phyloP scores from a whole-genome alignment of 2,329 filamentous ascomycete species.

The Cercospora canescens region DNA sequence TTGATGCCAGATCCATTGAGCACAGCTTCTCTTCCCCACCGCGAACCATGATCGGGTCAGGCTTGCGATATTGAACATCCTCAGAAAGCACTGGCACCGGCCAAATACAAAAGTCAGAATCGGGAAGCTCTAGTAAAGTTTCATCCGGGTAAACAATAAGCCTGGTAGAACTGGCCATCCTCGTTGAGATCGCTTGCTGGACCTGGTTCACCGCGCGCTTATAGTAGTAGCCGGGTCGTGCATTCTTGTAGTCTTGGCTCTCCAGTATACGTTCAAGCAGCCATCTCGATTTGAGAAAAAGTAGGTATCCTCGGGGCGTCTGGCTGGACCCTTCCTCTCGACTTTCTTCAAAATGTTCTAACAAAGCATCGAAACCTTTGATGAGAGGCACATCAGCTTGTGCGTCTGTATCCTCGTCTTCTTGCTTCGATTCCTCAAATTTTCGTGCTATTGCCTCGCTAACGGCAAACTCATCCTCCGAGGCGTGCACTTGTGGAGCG shows the following conservation, averaged over 20 bases:
- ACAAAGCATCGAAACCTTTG: slow-evolving; percentile 23
- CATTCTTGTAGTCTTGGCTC: slow-evolving; percentile 17
- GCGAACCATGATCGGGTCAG: slow-evolving; percentile 20
- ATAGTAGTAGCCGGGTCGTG: slow-evolving; percentile 26
- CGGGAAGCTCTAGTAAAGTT: slow-evolving; percentile 16
- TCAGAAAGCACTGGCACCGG: neutral
- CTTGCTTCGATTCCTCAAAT: slow-evolving; percentile 4
- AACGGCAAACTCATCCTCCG: slow-evolving; percentile 10
- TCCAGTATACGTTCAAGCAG: slow-evolving; percentile 19
- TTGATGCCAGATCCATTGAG: slow-evolving; percentile 15
- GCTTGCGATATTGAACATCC: slow-evolving; percentile 15
- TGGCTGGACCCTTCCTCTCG: slow-evolving; percentile 12
- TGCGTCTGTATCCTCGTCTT: slow-evolving; percentile 12
- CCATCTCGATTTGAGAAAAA: slow-evolving; percentile 28
- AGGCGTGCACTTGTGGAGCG: neutral
- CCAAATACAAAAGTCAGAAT: slow-evolving; percentile 19
- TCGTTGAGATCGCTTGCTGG: slow-evolving; percentile 18
- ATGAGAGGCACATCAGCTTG: slow-evolving; percentile 16
- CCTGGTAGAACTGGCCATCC: slow-evolving; percentile 13
- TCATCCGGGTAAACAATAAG: slow-evolving; percentile 20
- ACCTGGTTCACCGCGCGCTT: slow-evolving; percentile 26
- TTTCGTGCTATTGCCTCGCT: slow-evolving; percentile 16
- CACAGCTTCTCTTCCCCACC: slow-evolving; percentile 18
- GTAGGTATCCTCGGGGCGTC: slow-evolving; percentile 21
- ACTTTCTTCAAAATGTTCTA: slow-evolving; percentile 22